Base-by-base conservation (phyloP, 1,284 basidiomycete species). In the Rhodotorula sp. region DNA sequence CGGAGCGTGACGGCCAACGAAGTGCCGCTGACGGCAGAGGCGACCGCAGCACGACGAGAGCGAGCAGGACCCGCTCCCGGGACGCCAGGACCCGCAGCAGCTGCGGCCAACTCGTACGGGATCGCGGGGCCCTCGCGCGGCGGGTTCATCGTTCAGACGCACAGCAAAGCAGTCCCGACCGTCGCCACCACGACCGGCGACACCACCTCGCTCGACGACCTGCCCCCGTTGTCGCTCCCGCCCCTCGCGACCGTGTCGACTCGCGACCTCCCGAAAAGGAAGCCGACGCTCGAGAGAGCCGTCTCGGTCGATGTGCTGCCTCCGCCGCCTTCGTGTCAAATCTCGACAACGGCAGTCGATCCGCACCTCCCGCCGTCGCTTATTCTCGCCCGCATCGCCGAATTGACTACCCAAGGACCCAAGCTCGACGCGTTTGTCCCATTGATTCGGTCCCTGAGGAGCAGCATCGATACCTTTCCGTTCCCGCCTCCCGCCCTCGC, bases 401-500 rank as follows among this genome's bases (percentile, higher is more conserved):
- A 70, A 10, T 37, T 68, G 20, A 7, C 66, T 4, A 22, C 53
- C 1, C 4, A 45, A n/a, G 15, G 37, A 37, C n/a, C 49, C 45
- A 1, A 49, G 54, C 24, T 20, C 18, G 42, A 55, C 1, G 55
- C 54, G 4, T 68, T 64, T 44, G 65, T 69, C 12, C 68, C 68
- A 4, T 67, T 76, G 6, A 54, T 75, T 57, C 67, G 60, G 4
- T 56, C 62, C 17, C 64, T 76, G 22, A 61, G 70, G 18, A 65
- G 59, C 18, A 74, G 72, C 58, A 67, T 76, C 44, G 18, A 53
- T 29, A 67, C 71, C 44, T 76, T 72, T 42, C 73, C 75, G 22
- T 74, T 74, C 61, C 75, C 72, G 30, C 75, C 72, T 4, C 72
- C 75, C 4, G 60, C 72, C 0, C 67, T 74, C 53, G 70, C 75